These are phyloP conservation scores for Beauveria caledonica DNA, from an alignment of 2,329 filamentous ascomycete genomes.

Conservation along the genomic window DNA sequence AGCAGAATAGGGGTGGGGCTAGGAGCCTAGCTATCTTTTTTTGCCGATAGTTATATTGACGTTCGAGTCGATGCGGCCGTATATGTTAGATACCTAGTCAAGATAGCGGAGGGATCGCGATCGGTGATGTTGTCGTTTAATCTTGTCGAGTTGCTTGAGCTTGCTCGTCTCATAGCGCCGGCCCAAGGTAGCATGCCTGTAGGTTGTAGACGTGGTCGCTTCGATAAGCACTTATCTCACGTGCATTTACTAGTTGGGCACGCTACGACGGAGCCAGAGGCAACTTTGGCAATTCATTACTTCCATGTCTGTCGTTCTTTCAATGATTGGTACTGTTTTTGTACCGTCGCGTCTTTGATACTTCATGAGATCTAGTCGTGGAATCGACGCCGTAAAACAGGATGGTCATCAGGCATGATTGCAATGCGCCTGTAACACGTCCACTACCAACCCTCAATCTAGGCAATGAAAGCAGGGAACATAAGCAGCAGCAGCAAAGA, in stretches of 20 bases:
- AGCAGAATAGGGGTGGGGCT: conserved; percentile 2
- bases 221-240: conserved; percentile 12
- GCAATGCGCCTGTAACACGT: too few relatives aligned
- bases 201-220: conserved; percentile 9
- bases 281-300: not conserved
- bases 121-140: not conserved
- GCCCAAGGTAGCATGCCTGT: not conserved
- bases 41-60: not conserved
- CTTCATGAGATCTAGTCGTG: too few relatives aligned
- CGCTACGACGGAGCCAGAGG: not conserved
- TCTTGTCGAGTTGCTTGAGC: not conserved
- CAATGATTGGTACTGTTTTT: too few relatives aligned
- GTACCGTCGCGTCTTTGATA: too few relatives aligned
- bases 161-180: not conserved
- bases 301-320: too few relatives aligned
- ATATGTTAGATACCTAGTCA: not conserved
- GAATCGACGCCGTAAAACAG: too few relatives aligned
- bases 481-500: too few relatives aligned
- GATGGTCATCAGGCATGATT: too few relatives aligned
- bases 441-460: too few relatives aligned
- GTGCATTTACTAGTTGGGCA: not conserved
- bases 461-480: too few relatives aligned
- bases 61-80: not conserved
- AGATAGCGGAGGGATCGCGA: not conserved
- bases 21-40: not conserved